phyloP scores from a whole-genome alignment of 2,329 filamentous ascomycete genomes.

The Cordyceps farinosa region DNA sequence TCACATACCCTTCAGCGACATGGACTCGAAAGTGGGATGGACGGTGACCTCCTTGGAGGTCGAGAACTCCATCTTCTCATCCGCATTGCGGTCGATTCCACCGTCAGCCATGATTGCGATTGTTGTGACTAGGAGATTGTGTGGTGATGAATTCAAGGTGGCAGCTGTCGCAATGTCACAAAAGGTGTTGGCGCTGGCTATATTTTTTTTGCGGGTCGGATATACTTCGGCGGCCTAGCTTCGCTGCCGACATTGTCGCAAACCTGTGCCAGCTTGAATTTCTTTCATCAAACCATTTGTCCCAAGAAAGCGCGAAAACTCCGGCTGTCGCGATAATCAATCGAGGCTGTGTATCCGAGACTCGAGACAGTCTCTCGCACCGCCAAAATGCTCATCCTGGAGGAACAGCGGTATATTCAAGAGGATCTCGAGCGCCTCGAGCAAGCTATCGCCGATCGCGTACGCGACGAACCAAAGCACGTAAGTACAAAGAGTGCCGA shows the following conservation, averaged over 20 bases:
- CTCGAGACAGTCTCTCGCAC: not conserved
- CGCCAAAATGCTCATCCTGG: constrained; percentile 71
- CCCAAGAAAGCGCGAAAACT: not conserved
- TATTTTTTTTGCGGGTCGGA: constrained; percentile 24
- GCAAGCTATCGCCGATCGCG: constrained; percentile 85
- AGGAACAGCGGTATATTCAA: constrained; percentile 90
- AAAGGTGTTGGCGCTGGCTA: not conserved
- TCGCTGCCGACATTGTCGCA: constrained; percentile 12
- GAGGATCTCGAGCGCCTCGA: constrained; percentile 96
- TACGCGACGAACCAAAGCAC: constrained; percentile 83
- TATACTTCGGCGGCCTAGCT: constrained; percentile 28
- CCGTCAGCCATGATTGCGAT: constrained; percentile 74
- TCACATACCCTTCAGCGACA: constrained; percentile 78
- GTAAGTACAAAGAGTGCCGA: constrained; percentile 46
- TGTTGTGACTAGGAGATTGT: not conserved
- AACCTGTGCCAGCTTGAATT: not conserved
- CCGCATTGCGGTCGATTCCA: constrained; percentile 82
- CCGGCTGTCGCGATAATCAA: not conserved
- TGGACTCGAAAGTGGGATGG: constrained; percentile 88
- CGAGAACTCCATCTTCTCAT: constrained; percentile 96
- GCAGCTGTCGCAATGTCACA: not conserved
- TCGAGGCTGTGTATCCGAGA: not conserved
- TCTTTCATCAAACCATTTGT: not conserved
- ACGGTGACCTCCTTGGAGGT: constrained; percentile 98
- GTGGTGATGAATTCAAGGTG: not conserved